Base-by-base conservation (phyloP, 2,329 filamentous ascomycete genomes). In the Daldinia sp. region DNA sequence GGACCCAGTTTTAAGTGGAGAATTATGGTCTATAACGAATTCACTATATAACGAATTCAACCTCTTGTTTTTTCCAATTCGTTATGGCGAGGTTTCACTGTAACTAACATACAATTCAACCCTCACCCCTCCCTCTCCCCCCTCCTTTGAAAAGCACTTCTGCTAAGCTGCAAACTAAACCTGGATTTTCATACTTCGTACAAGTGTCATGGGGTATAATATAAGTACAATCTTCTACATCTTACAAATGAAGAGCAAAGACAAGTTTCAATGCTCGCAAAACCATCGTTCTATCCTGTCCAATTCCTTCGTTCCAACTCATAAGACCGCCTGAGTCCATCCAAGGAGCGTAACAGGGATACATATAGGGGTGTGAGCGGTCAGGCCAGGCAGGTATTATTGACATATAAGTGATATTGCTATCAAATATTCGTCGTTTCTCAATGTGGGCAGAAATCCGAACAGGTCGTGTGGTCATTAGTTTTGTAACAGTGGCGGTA, bases 141-240 rank as follows among this genome's bases (percentile, higher is more conserved):
- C 20, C 20, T 2, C 20, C 20, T 2, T 23, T 23, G 20, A 48
- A 48, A 13, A 28, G 7, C 10, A 6, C 12, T 15, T 48, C 44
- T 48, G 44, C 44, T 33, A 18, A 51, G 28, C 46, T 33, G 15
- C 13, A n/a, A 33, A 18, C 46, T 51, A 26, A 33, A 33, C 28
- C 28, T n/a, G 10, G 15, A 48, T 48, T 48, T 48, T 23, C 44
- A 15, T 48, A 26, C 23, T 48, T 48, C 44, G 2, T 30, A 51
- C 26, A 51, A 51, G 26, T 28, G 12, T n/a, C 26, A 51, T 46
- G 20, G 23, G 44, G 15, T 15, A 13, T 9, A 23, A 13, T 48
- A 48, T 15, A 51, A 12, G 13, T 51, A 51, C 46, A 51, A 33
- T 51, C 9, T 33, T 10, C 26, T 30, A 51, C 46, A 51, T 51